Evolutionary conservation across 2,329 filamentous ascomycete species (phyloP).

Genomic region (Apiospora rasikravindrae): DNA sequence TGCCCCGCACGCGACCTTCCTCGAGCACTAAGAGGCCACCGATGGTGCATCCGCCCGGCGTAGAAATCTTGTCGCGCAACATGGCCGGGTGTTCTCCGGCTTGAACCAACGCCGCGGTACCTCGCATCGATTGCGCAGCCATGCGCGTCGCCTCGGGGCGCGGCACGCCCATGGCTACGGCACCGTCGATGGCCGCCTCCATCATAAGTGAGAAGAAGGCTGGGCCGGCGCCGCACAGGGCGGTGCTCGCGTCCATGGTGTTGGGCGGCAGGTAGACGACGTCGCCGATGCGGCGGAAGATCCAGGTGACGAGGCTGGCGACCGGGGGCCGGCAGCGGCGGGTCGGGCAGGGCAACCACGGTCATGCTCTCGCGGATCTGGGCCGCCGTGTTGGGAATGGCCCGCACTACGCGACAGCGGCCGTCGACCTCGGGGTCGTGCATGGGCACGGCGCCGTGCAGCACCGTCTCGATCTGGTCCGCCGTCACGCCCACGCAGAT

Average conservation of each 20-base stretch:
- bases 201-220: slow-evolving; percentile 79
- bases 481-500: slow-evolving; percentile 80
- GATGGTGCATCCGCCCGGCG: slow-evolving; percentile 79
- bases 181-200: slow-evolving; percentile 77
- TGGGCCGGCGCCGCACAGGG: slow-evolving; percentile 75
- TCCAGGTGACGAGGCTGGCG: slow-evolving; percentile 70
- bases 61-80: slow-evolving; percentile 76
- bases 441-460: slow-evolving; percentile 62
- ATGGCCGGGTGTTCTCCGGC: slow-evolving; percentile 77
- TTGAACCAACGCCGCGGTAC: slow-evolving; percentile 71
- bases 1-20: slow-evolving; percentile 72
- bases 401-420: slow-evolving; percentile 71
- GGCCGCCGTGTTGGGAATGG: slow-evolving; percentile 85
- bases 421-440: slow-evolving; percentile 51
- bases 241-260: slow-evolving; percentile 75
- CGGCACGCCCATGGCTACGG: slow-evolving; percentile 78
- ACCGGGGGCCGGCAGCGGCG: slow-evolving; percentile 61
- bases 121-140: slow-evolving; percentile 80
- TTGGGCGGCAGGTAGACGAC: slow-evolving; percentile 70
- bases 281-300: slow-evolving; percentile 76
- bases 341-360: slow-evolving; percentile 69
- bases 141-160: slow-evolving; percentile 75
- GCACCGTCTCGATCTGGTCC: slow-evolving; percentile 67
- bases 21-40: slow-evolving; percentile 75
- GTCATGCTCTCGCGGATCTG: slow-evolving; percentile 84